Percentiles rank a stretch among this genome's conserved stretches.
phyloP scores from a whole-genome alignment of 2,329 filamentous ascomycete species.

The Fusarium lyarnte region DNA sequence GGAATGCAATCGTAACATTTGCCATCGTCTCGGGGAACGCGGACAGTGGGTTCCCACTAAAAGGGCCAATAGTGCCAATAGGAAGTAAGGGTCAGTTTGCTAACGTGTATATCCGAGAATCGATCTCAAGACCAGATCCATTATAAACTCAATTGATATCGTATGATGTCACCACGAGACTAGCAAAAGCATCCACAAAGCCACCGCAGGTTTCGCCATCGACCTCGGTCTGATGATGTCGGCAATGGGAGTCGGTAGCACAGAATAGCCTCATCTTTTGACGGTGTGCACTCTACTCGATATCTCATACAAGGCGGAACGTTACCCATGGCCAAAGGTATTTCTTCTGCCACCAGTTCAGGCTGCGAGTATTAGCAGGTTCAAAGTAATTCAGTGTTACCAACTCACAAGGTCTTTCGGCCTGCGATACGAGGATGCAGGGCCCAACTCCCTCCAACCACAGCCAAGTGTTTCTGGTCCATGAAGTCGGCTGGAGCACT shows the following conservation, averaged over 20 bases:
- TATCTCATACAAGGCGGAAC: slow-evolving; percentile 16
- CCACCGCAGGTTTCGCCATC: slow-evolving; percentile 7
- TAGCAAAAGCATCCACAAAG: slow-evolving; percentile 11
- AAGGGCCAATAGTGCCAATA: neutral
- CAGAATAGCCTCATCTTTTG: neutral
- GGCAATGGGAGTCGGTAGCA: slow-evolving; percentile 9
- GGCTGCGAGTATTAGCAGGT: neutral
- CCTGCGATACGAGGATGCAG: slow-evolving; percentile 23
- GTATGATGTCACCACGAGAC: slow-evolving; percentile 31
- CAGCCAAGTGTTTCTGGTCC: slow-evolving; percentile 15
- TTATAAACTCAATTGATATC: slow-evolving; percentile 22
- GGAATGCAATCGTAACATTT: slow-evolving; percentile 1
- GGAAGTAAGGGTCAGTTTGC: neutral
- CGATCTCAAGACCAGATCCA: neutral
- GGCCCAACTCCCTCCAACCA: slow-evolving; percentile 28
- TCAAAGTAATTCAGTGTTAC: rapidly evolving
- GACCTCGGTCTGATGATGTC: neutral
- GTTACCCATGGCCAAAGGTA: slow-evolving; percentile 30
- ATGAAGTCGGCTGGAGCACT: slow-evolving; percentile 20
- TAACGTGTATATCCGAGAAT: slow-evolving; percentile 19
- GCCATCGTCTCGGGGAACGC: slow-evolving; percentile 12
- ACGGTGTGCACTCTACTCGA: neutral
- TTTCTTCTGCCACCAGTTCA: slow-evolving; percentile 35
- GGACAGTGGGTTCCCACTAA: slow-evolving; percentile 15
- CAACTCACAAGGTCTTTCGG: slow-evolving; percentile 26